These are phyloP conservation scores for Mycena olivaceomarginata DNA, from an alignment of 768 basidiomycete genomes.

Conservation along the genomic window DNA sequence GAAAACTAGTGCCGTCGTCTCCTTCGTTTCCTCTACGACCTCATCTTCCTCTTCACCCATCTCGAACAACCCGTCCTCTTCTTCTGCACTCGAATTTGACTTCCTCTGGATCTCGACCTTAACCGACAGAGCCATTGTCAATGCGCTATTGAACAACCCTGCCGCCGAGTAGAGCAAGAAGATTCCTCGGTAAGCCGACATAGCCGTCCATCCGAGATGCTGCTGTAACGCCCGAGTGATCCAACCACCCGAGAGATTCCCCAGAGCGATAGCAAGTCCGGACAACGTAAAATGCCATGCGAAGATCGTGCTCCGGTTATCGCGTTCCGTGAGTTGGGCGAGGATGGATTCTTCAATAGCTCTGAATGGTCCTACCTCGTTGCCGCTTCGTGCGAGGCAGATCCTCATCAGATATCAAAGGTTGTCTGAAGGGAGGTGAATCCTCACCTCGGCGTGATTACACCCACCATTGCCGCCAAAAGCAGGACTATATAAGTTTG, in stretches of 20 bases:
- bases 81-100: conserved; percentile 20
- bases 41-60: conserved; percentile 33
- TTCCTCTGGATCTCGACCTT: conserved; percentile 33
- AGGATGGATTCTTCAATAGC: conserved; percentile 35
- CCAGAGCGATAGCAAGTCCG: conserved; percentile 23
- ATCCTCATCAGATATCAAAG: conserved; percentile 22
- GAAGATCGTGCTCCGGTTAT: conserved; percentile 33
- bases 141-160: conserved; percentile 30
- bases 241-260: conserved; percentile 38
- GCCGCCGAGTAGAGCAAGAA: conserved; percentile 36
- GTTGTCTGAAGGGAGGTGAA: conserved; percentile 4
- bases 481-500: conserved; percentile 34
- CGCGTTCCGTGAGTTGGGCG: conserved; percentile 23
- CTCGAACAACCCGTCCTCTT: conserved; percentile 36
- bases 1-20: conserved; percentile 17
- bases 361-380: conserved; percentile 35
- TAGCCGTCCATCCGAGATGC: conserved; percentile 34
- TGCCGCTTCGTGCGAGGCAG: conserved; percentile 23
- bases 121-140: conserved; percentile 30
- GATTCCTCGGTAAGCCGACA: conserved; percentile 29
- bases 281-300: conserved; percentile 34
- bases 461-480: conserved; percentile 32
- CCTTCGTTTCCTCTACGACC: conserved; percentile 29
- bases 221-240: conserved; percentile 33
- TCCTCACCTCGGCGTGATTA: conserved; percentile 34